Evolutionary conservation across 2,329 filamentous ascomycete genomes (phyloP).

Genomic region (Venturia oleaginea): DNA sequence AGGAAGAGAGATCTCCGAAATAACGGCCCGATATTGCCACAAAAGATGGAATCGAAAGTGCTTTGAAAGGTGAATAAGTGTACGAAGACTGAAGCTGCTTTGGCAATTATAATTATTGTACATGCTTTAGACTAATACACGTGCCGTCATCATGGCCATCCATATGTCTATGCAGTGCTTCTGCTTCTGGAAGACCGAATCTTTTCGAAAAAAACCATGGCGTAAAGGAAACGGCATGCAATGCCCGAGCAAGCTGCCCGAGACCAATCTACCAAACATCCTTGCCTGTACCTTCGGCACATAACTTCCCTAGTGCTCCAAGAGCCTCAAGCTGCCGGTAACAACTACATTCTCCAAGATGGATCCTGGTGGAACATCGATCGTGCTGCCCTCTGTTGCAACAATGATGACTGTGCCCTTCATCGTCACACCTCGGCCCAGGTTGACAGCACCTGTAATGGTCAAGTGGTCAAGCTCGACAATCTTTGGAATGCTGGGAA

Average conservation of each 20-base stretch:
- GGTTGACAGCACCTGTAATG: slow-evolving; percentile 94
- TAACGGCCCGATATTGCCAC: not conserved
- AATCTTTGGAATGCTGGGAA: slow-evolving; percentile 81
- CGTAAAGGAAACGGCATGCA: not conserved
- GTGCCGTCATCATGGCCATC: not conserved
- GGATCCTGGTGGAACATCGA: slow-evolving; percentile 92
- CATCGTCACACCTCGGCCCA: slow-evolving; percentile 87
- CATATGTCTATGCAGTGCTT: not conserved
- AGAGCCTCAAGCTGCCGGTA: slow-evolving; percentile 79
- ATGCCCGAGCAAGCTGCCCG: not conserved
- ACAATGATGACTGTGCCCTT: slow-evolving; percentile 99
- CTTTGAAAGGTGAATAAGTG: not conserved
- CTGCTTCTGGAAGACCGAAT: not conserved
- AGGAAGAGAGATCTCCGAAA: not conserved
- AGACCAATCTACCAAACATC: not conserved
- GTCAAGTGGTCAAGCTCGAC: slow-evolving; percentile 91
- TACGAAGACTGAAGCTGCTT: not conserved
- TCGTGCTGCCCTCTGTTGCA: slow-evolving; percentile 93
- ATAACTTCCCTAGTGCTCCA: slow-evolving; percentile 49
- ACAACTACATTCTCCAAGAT: slow-evolving; percentile 98
- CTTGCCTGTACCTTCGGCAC: not conserved
- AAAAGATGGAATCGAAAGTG: not conserved
- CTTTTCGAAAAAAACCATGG: not conserved
- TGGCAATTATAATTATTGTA: slow-evolving; percentile 2
- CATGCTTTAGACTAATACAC: not conserved